These are phyloP conservation scores for Mycena haematopus DNA, from an alignment of 768 basidiomycete genomes.

Conservation along the genomic window DNA sequence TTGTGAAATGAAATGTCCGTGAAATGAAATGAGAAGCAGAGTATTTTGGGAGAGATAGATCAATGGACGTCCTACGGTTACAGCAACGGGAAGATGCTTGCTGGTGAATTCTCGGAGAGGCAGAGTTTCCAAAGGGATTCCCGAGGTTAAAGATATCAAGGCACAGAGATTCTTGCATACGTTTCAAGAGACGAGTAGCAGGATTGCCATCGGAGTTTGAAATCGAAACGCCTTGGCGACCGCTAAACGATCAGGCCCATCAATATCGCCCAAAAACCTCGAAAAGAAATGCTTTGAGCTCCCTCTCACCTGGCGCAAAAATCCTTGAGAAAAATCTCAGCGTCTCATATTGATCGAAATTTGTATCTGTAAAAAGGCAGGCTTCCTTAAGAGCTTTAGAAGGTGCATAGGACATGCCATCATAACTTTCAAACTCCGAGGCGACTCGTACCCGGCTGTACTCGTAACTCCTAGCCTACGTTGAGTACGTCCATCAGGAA, in stretches of 20 bases:
- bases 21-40: no score
- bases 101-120: not conserved
- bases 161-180: not conserved
- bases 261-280: not conserved
- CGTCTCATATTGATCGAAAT: no score
- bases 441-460: slow-evolving; percentile 1
- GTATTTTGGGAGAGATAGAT: no score
- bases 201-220: slow-evolving; percentile 1
- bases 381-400: no score
- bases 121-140: not conserved
- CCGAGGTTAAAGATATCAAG: not conserved
- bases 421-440: slow-evolving; percentile 6
- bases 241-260: no score
- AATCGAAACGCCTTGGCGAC: not conserved
- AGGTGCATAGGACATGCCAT: slow-evolving; percentile 1
- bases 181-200: no score
- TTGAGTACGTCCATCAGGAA: no score
- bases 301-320: no score
- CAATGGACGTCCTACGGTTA: no score
- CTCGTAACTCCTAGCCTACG: slow-evolving; percentile 1
- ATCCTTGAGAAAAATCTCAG: no score
- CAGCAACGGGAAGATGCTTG: not conserved
- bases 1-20: no score
- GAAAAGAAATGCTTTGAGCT: no score
- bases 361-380: not conserved